Percentiles rank a stretch among this genome's conserved stretches.
phyloP scores from a whole-genome alignment of 768 basidiomycete species.

The Neoboletus subvelutipes region DNA sequence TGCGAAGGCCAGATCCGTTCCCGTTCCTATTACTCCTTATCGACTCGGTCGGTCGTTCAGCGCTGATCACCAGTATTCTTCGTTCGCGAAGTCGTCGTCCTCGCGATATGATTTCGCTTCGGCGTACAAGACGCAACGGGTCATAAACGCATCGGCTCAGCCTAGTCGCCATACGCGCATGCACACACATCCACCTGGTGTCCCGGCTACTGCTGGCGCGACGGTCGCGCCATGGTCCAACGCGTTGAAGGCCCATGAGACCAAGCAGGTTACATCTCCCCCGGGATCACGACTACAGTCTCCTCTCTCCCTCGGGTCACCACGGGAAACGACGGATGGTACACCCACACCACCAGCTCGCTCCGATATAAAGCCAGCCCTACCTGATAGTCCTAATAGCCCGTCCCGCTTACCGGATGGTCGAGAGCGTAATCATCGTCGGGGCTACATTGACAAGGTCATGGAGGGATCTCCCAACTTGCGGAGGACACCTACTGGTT shows the following conservation, averaged over 20 bases:
- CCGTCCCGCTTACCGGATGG: conserved; percentile 13
- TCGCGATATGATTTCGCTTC: conserved; percentile 58
- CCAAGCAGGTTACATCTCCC: background rate
- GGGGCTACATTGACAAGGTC: conserved; percentile 53
- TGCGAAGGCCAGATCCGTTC: conserved; percentile 35
- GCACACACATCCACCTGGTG: conserved; percentile 47
- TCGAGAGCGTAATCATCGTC: conserved; percentile 49
- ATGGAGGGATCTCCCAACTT: conserved; percentile 33
- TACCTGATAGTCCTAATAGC: conserved; percentile 10
- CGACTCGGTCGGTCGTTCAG: conserved; percentile 30
- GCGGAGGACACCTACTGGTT: conserved; percentile 50
- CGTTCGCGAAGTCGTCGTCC: conserved; percentile 41
- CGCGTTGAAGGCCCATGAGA: conserved; percentile 1
- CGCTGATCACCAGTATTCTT: conserved; percentile 21
- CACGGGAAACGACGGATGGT: conserved; percentile 9
- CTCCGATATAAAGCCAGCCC: conserved; percentile 9
- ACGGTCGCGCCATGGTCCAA: conserved; percentile 43
- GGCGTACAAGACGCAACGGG: conserved; percentile 44
- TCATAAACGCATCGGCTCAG: conserved; percentile 6
- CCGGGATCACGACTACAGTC: background rate
- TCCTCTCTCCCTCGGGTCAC: conserved; percentile 25
- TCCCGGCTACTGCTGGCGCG: conserved; percentile 35
- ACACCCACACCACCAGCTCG: conserved; percentile 9
- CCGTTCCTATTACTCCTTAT: conserved; percentile 10
- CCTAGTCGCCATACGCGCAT: conserved; percentile 37